Base-by-base conservation (phyloP, 2,329 filamentous ascomycete genomes). In the Parastagonospora nodorum region DNA sequence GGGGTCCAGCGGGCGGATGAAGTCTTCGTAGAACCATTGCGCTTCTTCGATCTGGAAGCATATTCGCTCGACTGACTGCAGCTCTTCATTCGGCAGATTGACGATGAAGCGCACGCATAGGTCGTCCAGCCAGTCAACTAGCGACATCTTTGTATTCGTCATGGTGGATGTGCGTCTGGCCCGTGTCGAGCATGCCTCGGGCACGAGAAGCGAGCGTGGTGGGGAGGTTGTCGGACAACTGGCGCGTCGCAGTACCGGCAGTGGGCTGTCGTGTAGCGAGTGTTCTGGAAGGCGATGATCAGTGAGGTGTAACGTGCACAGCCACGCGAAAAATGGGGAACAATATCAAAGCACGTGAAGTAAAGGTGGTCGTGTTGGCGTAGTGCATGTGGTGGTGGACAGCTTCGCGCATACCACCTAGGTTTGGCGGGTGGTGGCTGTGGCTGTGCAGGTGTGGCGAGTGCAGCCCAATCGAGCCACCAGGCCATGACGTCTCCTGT, bases 11-110 rank as follows among this genome's bases (percentile, higher is more conserved):
- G 93, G 92, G 41, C 94, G 90, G 73, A 99, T 91, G 72, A 99
- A 99, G 76, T 99, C 94, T 80, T 99, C 94, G 84, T 99, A 99
- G 77, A 96, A 99, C 94, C 94, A 99, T 86, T 99, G 95, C 66
- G 94, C 94, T 77, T 99, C 95, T 76, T 99, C 94, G 64, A 99
- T 89, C 77, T 97, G 92, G 74, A 99, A 99, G 77, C 93, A 97
- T 76, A 99, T 94, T 70, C 94, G 88, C 71, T 92, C 90, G 50
- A 96, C 89, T 2, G 90, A 92, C 60, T 87, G 86, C 40, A 97
- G 84, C 75, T 99, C 94, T 75, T 94, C 91, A 59, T 89, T 83
- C 39, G 95, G 94, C 55, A 97, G 84, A 77, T 99, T 97, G 75
- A 97, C 91, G 71, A 99, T 93, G 77, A 99, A 99, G 72, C 95